Evolutionary conservation across 164 flowering plant genomes (phyloP).

Genomic region (Houttuynia cordata): DNA sequence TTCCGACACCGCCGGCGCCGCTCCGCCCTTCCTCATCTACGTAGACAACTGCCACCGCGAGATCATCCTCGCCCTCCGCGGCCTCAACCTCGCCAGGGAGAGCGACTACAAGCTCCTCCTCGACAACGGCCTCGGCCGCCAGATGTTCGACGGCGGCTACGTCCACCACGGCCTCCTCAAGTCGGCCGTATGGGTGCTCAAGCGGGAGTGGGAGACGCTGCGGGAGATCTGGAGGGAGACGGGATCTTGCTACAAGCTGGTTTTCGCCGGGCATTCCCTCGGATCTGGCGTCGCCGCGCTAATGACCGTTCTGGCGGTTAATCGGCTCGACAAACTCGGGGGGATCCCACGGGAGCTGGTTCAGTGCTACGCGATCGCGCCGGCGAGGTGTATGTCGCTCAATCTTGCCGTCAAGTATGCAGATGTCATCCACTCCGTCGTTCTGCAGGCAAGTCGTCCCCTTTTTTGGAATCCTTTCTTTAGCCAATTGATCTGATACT

Average conservation of each 20-base stretch:
- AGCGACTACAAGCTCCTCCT: constrained; percentile 66
- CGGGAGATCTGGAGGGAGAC: constrained; percentile 40
- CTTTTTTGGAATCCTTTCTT: background rate
- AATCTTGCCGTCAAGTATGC: constrained; percentile 91
- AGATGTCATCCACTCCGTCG: constrained; percentile 64
- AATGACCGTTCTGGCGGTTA: constrained; percentile 45
- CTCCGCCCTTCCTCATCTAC: constrained; percentile 84
- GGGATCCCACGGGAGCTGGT: constrained; percentile 43
- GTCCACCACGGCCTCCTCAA: constrained; percentile 77
- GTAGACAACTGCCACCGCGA: constrained; percentile 49
- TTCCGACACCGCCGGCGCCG: constrained; percentile 47
- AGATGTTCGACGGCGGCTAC: constrained; percentile 83
- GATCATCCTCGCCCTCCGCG: constrained; percentile 73
- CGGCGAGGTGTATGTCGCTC: constrained; percentile 90
- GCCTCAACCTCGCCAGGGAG: constrained; percentile 59
- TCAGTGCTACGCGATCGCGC: constrained; percentile 66
- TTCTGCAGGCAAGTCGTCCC: constrained; percentile 48
- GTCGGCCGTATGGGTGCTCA: constrained; percentile 65
- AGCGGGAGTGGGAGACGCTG: constrained; percentile 47
- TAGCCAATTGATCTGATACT: background rate
- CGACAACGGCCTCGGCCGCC: constrained; percentile 55
- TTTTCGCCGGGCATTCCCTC: constrained; percentile 72
- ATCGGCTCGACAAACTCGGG: constrained; percentile 45
- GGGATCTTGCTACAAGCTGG: constrained; percentile 35
- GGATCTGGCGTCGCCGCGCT: constrained; percentile 85